Base-by-base conservation (phyloP, 129 eudicot species). In the Artemisia annua region DNA sequence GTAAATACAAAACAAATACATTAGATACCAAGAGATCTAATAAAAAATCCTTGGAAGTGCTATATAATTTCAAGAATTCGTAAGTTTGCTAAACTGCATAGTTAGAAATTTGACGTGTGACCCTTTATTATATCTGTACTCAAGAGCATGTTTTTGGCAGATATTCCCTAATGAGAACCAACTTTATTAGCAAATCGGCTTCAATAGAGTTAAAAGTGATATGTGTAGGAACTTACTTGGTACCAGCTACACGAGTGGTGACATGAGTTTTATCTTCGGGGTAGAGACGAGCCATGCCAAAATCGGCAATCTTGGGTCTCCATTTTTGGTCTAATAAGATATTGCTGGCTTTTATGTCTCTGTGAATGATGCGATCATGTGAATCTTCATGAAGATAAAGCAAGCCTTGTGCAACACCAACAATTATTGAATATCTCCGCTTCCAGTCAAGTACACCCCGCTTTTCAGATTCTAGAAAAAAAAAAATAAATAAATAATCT, bases 291-390 rank as follows among this genome's bases (percentile, higher is more conserved):
- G 96, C 97, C 96, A 91, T 78, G 48, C 97, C 97, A 83, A 91
- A 91, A 83, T 91, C 97, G 7, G 92, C 96, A 75, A 91, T 91
- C 70, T 88, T 91, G 43, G 97, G 97, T 50, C 82, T 72, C 96
- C 96, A 91, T 76, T 73, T 88, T 30, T 83, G 78, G 57, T 88
- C 96, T 48, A 91, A 82, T 28, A 91, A 79, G 53, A 91, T 85
- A 70, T 91, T 91, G 84, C 97, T 86, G 4, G 92, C 97, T 46
- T 91, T 91, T 73, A 91, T 88, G 73, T 91, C 97, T 62, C 97
- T 88, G 55, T 91, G 97, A 71, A 88, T 88, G 48, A 91, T 91
- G 61, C 85, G 66, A 66, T 71, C 69, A 24, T 62, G 88, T 4
- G 96, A 70, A 35, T 86, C 92, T 77, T 91, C 96, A 71, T 91